These are phyloP conservation scores for Papiliotrema fonsecae DNA, from an alignment of 1,284 basidiomycete species.

Conservation along the genomic window DNA sequence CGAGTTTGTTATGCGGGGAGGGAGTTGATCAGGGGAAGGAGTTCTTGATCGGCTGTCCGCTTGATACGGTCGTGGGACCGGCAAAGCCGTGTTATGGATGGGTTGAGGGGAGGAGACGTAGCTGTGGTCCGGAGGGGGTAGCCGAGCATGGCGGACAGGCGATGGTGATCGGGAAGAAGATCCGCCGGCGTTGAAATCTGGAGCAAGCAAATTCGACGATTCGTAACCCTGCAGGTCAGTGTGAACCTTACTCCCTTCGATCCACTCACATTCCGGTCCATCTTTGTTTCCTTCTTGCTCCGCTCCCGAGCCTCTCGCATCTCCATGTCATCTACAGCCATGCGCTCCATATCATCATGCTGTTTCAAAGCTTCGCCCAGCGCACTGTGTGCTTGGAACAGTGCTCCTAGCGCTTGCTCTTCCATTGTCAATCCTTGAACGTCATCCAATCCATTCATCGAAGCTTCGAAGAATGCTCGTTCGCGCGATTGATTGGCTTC, in stretches of 20 bases:
- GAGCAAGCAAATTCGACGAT: not conserved
- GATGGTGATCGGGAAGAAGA: constrained; percentile 38
- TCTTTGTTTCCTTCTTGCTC: constrained; percentile 44
- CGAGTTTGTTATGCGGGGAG: constrained; percentile 16
- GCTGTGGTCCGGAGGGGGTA: constrained; percentile 8
- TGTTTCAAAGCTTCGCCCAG: constrained; percentile 38
- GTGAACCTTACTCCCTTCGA: not conserved
- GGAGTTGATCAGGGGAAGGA: constrained; percentile 28
- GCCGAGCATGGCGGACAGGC: constrained; percentile 19
- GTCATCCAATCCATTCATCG: constrained; percentile 8
- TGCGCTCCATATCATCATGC: constrained; percentile 40
- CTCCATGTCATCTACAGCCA: constrained; percentile 37
- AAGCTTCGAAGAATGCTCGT: constrained; percentile 15
- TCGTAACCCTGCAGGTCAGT: not conserved
- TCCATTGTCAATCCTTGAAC: constrained; percentile 19
- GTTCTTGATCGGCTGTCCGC: constrained; percentile 22
- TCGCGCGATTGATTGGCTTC: constrained; percentile 43
- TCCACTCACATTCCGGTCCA: constrained; percentile 34
- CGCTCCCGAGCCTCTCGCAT: constrained; percentile 41
- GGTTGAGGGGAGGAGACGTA: constrained; percentile 11
- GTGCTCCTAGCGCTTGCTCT: constrained; percentile 35
- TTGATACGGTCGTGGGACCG: constrained; percentile 5
- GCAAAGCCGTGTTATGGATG: constrained; percentile 7
- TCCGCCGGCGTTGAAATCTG: constrained; percentile 5
- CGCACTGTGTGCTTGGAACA: constrained; percentile 39